Base-by-base conservation (phyloP, 2,329 filamentous ascomycete species). In the Stagonosporopsis vannaccii region DNA sequence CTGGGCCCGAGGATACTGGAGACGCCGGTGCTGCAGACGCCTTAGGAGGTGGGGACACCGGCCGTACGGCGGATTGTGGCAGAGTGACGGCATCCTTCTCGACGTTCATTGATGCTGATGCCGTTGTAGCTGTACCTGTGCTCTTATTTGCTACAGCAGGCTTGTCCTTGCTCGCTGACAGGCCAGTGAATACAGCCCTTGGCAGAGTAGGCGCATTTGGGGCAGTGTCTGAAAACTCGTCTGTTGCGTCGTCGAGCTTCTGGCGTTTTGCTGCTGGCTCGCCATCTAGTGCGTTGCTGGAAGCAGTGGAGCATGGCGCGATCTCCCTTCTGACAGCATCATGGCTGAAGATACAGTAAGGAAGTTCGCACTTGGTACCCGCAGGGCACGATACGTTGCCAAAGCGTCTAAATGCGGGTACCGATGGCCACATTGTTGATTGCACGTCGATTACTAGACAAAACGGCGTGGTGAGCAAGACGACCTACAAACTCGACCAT, bases 321-420 rank as follows among this genome's bases (percentile, higher is more conserved):
- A 37, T 40, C 35, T 57, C 49, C 32, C 56, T 9, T 35, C 55
- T 62, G 32, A 50, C n/a, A 13, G 66, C 50, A 50, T 80, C 70
- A 71, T 88, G 86, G 12, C 75, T 78, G 72, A 87, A 89, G 19
- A 87, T 81, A 74, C 86, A 89, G 59, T 81, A 80, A 13, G 82
- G 75, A 12, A 87, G 74, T 26, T 72, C 66, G 72, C 86, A 88
- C 17, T 60, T 56, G 23, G 73, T 41, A 48, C 78, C 79, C 59
- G 80, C 76, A 8, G 85, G 85, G 69, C 85, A 88, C 25, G 76
- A 15, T 33, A 69, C 43, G 11, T 59, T 65, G 35, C 60, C 58
- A 51, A 73, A 73, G 44, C 59, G 60, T 28, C 64, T 68, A 57
- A 62, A 69, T 19, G 63, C 59, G 25, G 70, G 57, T 26, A 61